These are phyloP conservation scores for Nothophytophthora sp. DNA, from an alignment of 352 stramenopile genomes.

Conservation along the genomic window DNA sequence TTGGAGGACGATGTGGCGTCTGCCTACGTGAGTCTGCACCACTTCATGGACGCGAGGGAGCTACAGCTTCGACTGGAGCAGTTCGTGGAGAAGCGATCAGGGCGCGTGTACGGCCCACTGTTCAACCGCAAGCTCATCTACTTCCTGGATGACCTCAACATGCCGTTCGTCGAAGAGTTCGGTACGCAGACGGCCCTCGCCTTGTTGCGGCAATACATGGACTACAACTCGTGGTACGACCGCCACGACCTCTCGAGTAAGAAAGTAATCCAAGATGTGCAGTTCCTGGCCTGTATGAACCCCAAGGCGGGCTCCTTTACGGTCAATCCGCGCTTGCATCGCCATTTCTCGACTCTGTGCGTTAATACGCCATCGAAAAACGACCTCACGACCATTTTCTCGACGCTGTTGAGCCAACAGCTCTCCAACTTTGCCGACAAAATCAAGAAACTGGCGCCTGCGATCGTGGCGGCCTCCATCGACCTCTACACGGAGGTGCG, in stretches of 20 bases:
- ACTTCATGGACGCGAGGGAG: constrained; percentile 85
- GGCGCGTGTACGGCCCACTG: constrained; percentile 81
- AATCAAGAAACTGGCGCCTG: constrained; percentile 65
- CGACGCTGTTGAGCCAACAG: constrained; percentile 63
- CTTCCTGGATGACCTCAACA: constrained; percentile 92
- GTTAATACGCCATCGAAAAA: constrained; percentile 63
- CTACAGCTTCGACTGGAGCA: constrained; percentile 83
- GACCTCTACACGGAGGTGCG: constrained; percentile 79
- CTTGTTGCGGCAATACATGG: constrained; percentile 90
- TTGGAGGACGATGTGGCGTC: constrained; percentile 61
- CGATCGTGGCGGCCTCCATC: constrained; percentile 80
- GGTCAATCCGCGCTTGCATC: constrained; percentile 85
- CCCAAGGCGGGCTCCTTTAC: constrained; percentile 89
- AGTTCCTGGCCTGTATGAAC: constrained; percentile 91
- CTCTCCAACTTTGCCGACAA: constrained; percentile 75
- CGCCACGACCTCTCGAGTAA: constrained; percentile 83
- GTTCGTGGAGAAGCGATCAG: constrained; percentile 86
- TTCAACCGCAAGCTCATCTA: constrained; percentile 84
- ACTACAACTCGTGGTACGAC: constrained; percentile 93
- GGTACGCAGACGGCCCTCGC: constrained; percentile 90
- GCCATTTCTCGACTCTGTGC: constrained; percentile 88
- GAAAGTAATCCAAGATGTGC: constrained; percentile 89
- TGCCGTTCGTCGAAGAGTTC: constrained; percentile 87
- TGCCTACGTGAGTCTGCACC: constrained; percentile 78
- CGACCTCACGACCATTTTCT: constrained; percentile 76